Base-by-base conservation (phyloP, 805 yeast genomes). In the Cyberlindnera americana region DNA sequence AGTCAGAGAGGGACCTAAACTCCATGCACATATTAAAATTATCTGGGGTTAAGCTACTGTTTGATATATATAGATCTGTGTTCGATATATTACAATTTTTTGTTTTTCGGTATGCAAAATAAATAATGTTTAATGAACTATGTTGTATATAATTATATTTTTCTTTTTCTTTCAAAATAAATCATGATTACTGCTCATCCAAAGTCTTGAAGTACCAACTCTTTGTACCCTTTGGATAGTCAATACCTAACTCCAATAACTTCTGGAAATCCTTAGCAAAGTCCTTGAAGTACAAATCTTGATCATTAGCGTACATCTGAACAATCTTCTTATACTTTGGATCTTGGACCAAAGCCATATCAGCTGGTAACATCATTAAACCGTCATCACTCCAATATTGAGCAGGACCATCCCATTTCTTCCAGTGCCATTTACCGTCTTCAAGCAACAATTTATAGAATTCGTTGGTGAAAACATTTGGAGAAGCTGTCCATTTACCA, bases 401-500 rank as follows among this genome's bases (percentile, higher is more conserved):
- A 46, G 68, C 69, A 56, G 75, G 77, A 38, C 83, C 83, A 52
- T 66, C 65, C 79, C 87, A 72, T 59, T 78, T 66, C 57, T 76
- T 68, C 67, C 67, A 56, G 38, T 61, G 66, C 81, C 78, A 69
- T 15, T 44, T 43, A 38, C 70, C 64, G 49, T 78, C 81, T 36
- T 75, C 67, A 29, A 78, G 48, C 57, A 85, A 65, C 27, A 70
- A 56, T 61, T 66, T 75, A 65, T 64, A 87, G 60, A 84, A 87
- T 29, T 85, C 86, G 65, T 87, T 88, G 37, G 81, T 70, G 59
- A 88, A 83, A 48, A 69, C 62, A 22, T 83, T 84, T 40, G 93
- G 87, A 28, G 83, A 76, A 40, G 82, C 83, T 27, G 91, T 90
- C 95, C 95, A 87, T 46, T 91, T 89, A 12, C 95, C 95, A 49